These are phyloP conservation scores for Alternaria conjuncta DNA, from an alignment of 2,329 filamentous ascomycete genomes.

Conservation along the genomic window DNA sequence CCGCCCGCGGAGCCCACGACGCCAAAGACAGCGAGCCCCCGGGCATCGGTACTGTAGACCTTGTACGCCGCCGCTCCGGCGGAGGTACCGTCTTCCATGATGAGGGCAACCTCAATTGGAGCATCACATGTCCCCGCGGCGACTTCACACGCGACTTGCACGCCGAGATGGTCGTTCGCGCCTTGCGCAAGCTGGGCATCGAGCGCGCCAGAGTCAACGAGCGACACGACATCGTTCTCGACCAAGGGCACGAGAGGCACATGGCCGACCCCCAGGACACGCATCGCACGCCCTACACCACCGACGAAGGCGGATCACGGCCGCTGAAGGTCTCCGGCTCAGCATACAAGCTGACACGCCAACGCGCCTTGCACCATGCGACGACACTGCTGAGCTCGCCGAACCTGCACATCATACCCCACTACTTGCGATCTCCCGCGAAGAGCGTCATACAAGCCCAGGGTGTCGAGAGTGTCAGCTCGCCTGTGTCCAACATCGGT, in stretches of 20 bases:
- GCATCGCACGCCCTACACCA: constrained; percentile 54
- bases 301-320: constrained; percentile 36
- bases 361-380: constrained; percentile 86
- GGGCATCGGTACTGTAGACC: constrained; percentile 56
- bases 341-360: constrained; percentile 88
- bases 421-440: constrained; percentile 78
- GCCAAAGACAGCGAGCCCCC: constrained; percentile 44
- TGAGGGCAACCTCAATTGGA: constrained; percentile 90
- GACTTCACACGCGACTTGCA: constrained; percentile 84
- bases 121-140: constrained; percentile 80
- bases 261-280: constrained; percentile 47
- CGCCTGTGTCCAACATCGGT: constrained; percentile 79
- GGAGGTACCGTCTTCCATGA: constrained; percentile 97
- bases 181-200: constrained; percentile 68
- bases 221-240: constrained; percentile 90
- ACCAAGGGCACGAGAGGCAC: constrained; percentile 51
- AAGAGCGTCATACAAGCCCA: constrained; percentile 77
- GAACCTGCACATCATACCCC: constrained; percentile 72
- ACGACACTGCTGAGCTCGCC: constrained; percentile 84
- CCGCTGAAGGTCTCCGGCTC: constrained; percentile 86
- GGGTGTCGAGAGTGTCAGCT: constrained; percentile 91
- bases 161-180: constrained; percentile 91
- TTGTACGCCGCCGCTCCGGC: constrained; percentile 85
- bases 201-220: constrained; percentile 76
- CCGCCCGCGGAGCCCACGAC: constrained; percentile 36